A percentile compares a stretch with the other conserved stretches of the same genome.
phyloP scores from a whole-genome alignment of 805 yeast species.

The Hanseniaspora hatyaiensis region DNA sequence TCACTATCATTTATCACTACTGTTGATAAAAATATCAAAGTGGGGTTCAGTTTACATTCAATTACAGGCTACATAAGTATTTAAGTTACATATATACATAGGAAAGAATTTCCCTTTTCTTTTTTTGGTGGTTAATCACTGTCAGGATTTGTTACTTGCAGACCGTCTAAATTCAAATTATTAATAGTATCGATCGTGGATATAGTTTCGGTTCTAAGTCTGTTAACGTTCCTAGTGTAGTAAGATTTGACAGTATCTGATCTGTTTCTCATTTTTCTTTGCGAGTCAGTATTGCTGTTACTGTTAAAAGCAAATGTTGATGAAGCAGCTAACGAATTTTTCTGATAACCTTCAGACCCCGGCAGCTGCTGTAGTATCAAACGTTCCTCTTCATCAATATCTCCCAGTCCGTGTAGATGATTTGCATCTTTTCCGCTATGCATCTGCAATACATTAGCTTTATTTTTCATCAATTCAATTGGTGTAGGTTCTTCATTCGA shows the following conservation, averaged over 20 bases:
- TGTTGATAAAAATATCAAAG: too few species aligned
- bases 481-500: slow-evolving; percentile 28
- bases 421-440: slow-evolving; percentile 17
- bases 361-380: slow-evolving; percentile 26
- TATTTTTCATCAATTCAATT: slow-evolving; percentile 19
- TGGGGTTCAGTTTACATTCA: too few species aligned
- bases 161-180: slow-evolving; percentile 1
- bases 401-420: slow-evolving; percentile 15
- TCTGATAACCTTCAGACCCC: slow-evolving; percentile 31
- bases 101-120: too few species aligned
- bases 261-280: slow-evolving; percentile 18
- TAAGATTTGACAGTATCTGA: slow-evolving; percentile 27
- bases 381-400: slow-evolving; percentile 21
- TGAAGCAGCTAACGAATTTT: slow-evolving; percentile 21
- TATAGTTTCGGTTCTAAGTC: slow-evolving; percentile 24
- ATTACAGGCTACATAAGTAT: neutral
- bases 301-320: neutral
- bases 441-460: slow-evolving; percentile 5
- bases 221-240: slow-evolving; percentile 25
- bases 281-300: neutral
- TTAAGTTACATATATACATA: neutral
- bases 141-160: slow-evolving; percentile 12
- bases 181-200: slow-evolving; percentile 8
- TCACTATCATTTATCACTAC: too few species aligned
- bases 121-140: too few species aligned